Evolutionary conservation across 2,329 filamentous ascomycete genomes (phyloP).

Genomic region (Aspergillus oerlinghausenensis): DNA sequence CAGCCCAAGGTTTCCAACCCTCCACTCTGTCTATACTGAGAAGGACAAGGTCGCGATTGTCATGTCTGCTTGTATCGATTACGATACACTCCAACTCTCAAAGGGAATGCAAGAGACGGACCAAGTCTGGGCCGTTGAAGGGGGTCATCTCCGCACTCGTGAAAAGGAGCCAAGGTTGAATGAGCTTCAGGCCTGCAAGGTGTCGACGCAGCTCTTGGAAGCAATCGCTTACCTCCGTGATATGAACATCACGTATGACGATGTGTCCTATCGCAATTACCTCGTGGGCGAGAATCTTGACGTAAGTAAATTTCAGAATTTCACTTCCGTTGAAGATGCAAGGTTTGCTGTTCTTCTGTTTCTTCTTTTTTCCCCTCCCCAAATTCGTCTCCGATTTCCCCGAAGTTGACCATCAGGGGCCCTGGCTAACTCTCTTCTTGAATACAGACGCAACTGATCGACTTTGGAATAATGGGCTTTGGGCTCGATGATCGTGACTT

Average conservation of each 20-base stretch:
- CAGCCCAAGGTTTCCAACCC: conserved; percentile 23
- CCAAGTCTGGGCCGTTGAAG: conserved; percentile 8
- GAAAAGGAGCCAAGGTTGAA: conserved; percentile 15
- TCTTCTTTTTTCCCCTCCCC: not conserved
- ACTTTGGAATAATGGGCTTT: not conserved
- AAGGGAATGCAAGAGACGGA: not conserved
- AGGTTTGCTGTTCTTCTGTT: not conserved
- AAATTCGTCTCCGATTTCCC: not conserved
- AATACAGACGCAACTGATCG: conserved; percentile 17
- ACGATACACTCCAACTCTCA: conserved; percentile 2
- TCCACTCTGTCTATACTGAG: conserved; percentile 28
- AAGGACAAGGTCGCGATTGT: conserved; percentile 18
- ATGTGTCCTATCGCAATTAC: conserved; percentile 28
- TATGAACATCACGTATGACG: conserved; percentile 24
- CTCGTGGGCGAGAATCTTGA: conserved; percentile 24
- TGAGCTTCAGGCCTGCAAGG: conserved; percentile 25
- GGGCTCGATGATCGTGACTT: conserved; percentile 14
- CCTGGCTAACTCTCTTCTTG: not conserved
- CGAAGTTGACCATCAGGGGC: not conserved
- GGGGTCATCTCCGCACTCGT: conserved; percentile 7
- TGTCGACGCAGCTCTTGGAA: conserved; percentile 27
- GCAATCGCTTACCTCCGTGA: conserved; percentile 25
- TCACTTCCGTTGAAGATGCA: not conserved
- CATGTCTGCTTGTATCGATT: conserved; percentile 25
- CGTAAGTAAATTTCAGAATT: not conserved